Base-by-base conservation (phyloP, 2,329 filamentous ascomycete genomes). In the Venturia carpophila region DNA sequence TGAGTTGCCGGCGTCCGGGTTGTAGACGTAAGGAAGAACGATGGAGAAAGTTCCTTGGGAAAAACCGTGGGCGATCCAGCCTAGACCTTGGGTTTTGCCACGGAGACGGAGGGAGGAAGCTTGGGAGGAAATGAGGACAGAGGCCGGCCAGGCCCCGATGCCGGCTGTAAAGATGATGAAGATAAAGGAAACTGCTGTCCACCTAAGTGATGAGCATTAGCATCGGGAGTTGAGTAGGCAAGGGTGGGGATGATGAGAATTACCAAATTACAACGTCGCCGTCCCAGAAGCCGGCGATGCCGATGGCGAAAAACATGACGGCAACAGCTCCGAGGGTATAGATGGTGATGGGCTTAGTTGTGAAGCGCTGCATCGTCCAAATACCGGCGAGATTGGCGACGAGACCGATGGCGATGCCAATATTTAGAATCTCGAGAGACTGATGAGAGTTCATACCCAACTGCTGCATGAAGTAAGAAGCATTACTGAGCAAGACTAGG, bases 21-120 rank as follows among this genome's bases (percentile, higher is more conserved):
- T 83, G 72, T 81, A 83, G 15, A 82, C 77, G 65, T 83, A 84
- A 0, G 82, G 82, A 0, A 83, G 69, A 1, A 76, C 75, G 42
- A 83, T 74, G 0, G 76, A 77, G 65, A 82, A 78, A 60, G 78
- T 70, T 3, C 77, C 77, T 37, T 76, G 76, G 5, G 75, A 70
- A 0, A 78, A 70, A 1, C 77, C 75, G 0, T 76, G 75, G 2
- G 75, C 71, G 3, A 79, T 71, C 71, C 80, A 80, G 9, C 77
- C 74, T 15, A 80, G 73, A 3, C 77, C 78, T 45, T 80, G 76
- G 0, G 78, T 75, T 67, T 79, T 78, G 45, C 75, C 74, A 9
- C 79, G 75, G 0, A 81, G 71, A 5, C 75, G 75, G 0, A 80
- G 73, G 0, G 79, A 76, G 0, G 78, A 79, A 1, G 78, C 74